Conservation (phyloP, 805 yeast genomes). For the Brettanomyces anomalus region DNA sequence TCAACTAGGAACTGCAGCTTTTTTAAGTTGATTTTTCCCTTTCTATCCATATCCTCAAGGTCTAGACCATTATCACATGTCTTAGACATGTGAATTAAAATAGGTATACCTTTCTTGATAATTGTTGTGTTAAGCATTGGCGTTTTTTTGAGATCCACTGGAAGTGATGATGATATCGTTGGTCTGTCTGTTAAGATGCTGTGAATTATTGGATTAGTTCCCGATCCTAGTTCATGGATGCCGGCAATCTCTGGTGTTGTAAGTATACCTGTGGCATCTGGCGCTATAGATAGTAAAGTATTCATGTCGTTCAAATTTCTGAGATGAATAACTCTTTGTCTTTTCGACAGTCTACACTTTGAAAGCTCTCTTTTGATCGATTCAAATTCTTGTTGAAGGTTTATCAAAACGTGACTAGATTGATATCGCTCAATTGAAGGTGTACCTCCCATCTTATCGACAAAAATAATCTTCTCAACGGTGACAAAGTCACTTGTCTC, state of each 20-base stretch:
- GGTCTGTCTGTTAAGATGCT: constrained; percentile 90
- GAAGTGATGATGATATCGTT: constrained; percentile 81
- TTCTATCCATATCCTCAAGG: constrained; percentile 29
- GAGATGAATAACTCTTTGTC: constrained; percentile 45
- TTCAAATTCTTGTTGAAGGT: constrained; percentile 71
- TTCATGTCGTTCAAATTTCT: constrained; percentile 62
- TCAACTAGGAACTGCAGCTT: constrained; percentile 58
- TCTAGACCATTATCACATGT: constrained; percentile 29
- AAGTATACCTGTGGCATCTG: constrained; percentile 64
- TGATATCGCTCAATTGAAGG: constrained; percentile 78
- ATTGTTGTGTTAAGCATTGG: constrained; percentile 71
- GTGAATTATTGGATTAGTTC: constrained; percentile 76
- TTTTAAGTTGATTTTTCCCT: constrained; percentile 38
- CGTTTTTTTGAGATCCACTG: constrained; percentile 48
- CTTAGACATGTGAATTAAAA: constrained; percentile 30
- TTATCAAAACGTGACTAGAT: constrained; percentile 81
- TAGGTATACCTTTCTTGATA: constrained; percentile 64
- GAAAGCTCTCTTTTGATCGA: constrained; percentile 54
- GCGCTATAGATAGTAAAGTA: constrained; percentile 38
- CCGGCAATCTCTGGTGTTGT: constrained; percentile 79
- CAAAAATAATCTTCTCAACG: constrained; percentile 72
- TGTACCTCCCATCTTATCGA: constrained; percentile 83
- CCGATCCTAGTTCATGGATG: constrained; percentile 19
- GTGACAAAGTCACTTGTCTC: constrained; percentile 29
- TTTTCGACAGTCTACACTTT: constrained; percentile 34